phyloP scores from a whole-genome alignment of 2,329 filamentous ascomycete species.

The Xylariaceae sp. region DNA sequence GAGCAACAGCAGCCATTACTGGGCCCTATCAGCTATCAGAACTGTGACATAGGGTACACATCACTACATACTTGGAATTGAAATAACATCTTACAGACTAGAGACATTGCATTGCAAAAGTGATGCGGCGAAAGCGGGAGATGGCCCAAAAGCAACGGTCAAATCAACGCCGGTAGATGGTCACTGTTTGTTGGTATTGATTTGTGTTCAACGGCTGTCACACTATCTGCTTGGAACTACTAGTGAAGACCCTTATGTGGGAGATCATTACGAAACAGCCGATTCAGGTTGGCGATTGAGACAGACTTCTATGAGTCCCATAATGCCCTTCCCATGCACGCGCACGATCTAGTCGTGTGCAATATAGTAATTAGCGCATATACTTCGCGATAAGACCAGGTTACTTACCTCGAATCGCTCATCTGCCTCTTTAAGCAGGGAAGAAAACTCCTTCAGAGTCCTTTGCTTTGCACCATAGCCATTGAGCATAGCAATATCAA shows the following conservation, averaged over 20 bases:
- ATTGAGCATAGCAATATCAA: slow-evolving; percentile 33
- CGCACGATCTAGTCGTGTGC: slow-evolving; percentile 3
- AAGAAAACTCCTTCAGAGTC: slow-evolving; percentile 16
- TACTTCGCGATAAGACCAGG: too few relatives aligned
- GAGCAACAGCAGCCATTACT: too few relatives aligned
- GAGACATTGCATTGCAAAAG: too few relatives aligned
- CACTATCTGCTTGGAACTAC: neutral
- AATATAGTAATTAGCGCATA: neutral
- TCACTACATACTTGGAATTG: too few relatives aligned
- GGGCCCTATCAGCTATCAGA: too few relatives aligned
- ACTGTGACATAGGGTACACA: too few relatives aligned
- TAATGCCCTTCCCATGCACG: slow-evolving; percentile 8
- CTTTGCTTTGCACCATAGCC: slow-evolving; percentile 27
- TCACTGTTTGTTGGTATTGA: too few relatives aligned
- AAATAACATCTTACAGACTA: too few relatives aligned
- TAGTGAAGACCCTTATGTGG: neutral
- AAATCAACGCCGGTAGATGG: too few relatives aligned
- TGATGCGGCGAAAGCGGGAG: too few relatives aligned
- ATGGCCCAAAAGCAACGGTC: too few relatives aligned
- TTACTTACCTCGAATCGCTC: slow-evolving; percentile 16
- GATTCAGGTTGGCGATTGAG: neutral
- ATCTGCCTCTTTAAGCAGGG: slow-evolving; percentile 25
- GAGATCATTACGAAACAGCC: neutral
- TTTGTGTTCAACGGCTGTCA: too few relatives aligned
- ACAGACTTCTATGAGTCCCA: slow-evolving; percentile 7